Conservation (phyloP, 352 stramenopile genomes). For the Pythium phragmiticola region DNA sequence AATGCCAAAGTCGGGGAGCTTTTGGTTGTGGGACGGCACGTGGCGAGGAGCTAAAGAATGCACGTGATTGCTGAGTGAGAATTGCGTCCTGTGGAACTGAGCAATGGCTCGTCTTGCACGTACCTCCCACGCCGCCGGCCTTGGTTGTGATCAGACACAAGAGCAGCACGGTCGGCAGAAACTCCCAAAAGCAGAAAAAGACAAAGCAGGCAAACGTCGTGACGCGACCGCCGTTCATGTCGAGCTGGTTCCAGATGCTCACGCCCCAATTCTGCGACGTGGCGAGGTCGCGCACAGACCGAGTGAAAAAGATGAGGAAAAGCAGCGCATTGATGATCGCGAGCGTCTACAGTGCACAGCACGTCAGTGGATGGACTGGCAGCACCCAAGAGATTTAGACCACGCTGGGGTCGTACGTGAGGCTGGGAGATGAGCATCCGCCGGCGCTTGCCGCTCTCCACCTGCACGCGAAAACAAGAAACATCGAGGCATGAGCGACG, state of each 20-base stretch:
- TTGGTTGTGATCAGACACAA: conserved; percentile 83
- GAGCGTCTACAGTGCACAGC: conserved; percentile 45
- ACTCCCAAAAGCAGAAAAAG: conserved; percentile 89
- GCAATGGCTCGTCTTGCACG: not conserved
- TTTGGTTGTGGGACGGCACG: conserved; percentile 44
- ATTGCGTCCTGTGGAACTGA: not conserved
- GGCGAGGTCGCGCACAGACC: conserved; percentile 67
- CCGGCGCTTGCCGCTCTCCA: conserved; percentile 75
- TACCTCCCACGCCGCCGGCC: conserved; percentile 73
- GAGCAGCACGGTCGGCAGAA: conserved; percentile 76
- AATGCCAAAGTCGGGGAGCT: conserved; percentile 82
- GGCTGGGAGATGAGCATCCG: conserved; percentile 74
- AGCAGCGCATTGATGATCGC: conserved; percentile 79
- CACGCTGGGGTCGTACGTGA: conserved; percentile 35
- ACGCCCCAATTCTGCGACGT: conserved; percentile 85
- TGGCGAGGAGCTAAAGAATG: conserved; percentile 57
- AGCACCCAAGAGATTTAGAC: not conserved
- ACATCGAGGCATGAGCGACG: not conserved
- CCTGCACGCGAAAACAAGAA: conserved; percentile 22
- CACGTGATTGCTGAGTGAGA: not conserved
- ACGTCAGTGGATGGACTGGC: not conserved
- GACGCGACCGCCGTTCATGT: conserved; percentile 76
- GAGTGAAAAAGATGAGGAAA: conserved; percentile 83
- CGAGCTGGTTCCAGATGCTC: conserved; percentile 84
- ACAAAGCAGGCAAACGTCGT: conserved; percentile 78